Evolutionary conservation across 176 grass and related monocot species (phyloP).

Genomic region (Juncus effusus): DNA sequence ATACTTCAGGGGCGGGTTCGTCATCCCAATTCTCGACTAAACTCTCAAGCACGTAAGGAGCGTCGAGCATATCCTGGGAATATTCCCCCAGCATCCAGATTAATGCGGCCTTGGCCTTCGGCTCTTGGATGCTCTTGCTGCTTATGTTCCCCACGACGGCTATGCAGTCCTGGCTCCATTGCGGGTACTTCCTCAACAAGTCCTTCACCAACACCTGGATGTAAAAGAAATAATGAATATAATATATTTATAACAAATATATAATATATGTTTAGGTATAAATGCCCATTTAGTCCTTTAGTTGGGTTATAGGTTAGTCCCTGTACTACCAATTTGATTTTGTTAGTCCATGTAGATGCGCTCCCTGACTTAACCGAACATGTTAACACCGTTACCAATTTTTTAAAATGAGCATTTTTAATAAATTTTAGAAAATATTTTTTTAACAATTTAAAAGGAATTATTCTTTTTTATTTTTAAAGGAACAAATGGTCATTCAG

Average conservation of each 20-base stretch:
- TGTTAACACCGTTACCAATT: too few relatives aligned
- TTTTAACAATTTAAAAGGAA: too few relatives aligned
- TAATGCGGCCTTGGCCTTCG: constrained; percentile 92
- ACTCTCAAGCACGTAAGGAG: constrained; percentile 88
- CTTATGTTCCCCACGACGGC: constrained; percentile 99
- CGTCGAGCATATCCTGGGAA: constrained; percentile 95
- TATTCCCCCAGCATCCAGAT: constrained; percentile 99
- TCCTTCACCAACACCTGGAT: constrained; percentile 94
- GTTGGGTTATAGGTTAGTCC: too few relatives aligned
- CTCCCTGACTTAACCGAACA: too few relatives aligned
- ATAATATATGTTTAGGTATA: too few relatives aligned
- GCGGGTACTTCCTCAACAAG: constrained; percentile 94
- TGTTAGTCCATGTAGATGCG: too few relatives aligned
- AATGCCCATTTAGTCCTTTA: too few relatives aligned
- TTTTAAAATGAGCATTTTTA: too few relatives aligned
- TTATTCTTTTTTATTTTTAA: too few relatives aligned
- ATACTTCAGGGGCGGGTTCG: constrained; percentile 81
- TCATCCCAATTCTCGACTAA: constrained; percentile 95
- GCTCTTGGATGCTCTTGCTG: constrained; percentile 97
- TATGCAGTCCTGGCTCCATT: constrained; percentile 99
- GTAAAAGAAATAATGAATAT: neutral
- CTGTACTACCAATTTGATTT: too few relatives aligned
- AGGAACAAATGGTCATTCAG: too few relatives aligned
- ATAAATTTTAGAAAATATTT: too few relatives aligned
- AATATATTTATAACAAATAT: neutral